A percentile compares a stretch with the other conserved stretches of the same genome.
phyloP scores from a whole-genome alignment of 108 stramenopile genomes.

The Mayamaea pseudoterrestris region DNA sequence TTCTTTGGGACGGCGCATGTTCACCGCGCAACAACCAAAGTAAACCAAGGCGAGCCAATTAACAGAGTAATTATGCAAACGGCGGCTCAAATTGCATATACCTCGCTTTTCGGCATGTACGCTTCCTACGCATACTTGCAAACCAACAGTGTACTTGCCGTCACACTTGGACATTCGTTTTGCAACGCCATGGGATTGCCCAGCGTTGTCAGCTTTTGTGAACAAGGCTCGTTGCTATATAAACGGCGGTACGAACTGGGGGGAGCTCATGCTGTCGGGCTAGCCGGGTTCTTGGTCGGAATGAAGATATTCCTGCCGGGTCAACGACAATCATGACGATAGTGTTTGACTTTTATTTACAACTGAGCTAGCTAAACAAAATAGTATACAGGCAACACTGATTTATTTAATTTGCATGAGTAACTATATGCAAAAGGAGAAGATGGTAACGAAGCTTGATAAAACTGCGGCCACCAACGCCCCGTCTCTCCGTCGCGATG shows the following conservation, averaged over 20 bases:
- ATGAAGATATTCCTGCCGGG: too few relatives aligned
- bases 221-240: conserved; percentile 21
- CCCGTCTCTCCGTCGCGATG: too few relatives aligned
- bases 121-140: conserved; percentile 51
- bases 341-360: too few relatives aligned
- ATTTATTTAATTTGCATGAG: too few relatives aligned
- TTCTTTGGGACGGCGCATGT: conserved; percentile 79
- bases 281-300: conserved; percentile 44
- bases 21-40: conserved; percentile 44
- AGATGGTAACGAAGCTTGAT: too few relatives aligned
- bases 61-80: conserved; percentile 23
- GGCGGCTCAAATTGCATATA: conserved; percentile 58
- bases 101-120: conserved; percentile 72
- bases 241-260: conserved; percentile 28
- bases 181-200: conserved; percentile 83
- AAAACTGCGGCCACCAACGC: too few relatives aligned
- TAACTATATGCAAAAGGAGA: too few relatives aligned
- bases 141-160: conserved; percentile 42
- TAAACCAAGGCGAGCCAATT: conserved; percentile 13
- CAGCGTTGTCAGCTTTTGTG: conserved; percentile 34
- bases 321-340: too few relatives aligned
- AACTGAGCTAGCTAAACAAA: too few relatives aligned
- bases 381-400: too few relatives aligned
- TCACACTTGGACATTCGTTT: conserved; percentile 44
- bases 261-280: conserved; percentile 31